Evolutionary conservation across 768 basidiomycete species (phyloP), one percentile per base, ranked within the genome.

Genomic region (Strobilomyces dryophilus): DNA sequence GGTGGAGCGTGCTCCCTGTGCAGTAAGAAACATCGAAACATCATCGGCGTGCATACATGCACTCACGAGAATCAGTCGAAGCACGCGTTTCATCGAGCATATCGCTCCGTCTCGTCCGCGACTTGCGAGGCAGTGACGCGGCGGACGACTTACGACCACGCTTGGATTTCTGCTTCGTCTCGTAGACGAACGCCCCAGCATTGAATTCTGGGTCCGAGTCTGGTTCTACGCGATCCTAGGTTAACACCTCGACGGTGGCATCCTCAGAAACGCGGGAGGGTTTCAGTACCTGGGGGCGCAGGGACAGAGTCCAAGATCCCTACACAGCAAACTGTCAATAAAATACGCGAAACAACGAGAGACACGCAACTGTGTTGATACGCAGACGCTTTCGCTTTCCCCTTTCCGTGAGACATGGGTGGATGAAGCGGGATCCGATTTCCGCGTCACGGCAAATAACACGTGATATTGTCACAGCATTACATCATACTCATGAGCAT

Each of bases 151-250:
- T 61, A 20, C 55, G 57, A 45, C 49, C 49, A 18, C 61, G 61
- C 27, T 62, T 66, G 8, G 17, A 40, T 18, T 59, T 57, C 46
- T 42, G 59, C 54, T 61, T 71, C 21, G 61, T 54, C 51, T 73
- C 66, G 51, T 66, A 66, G 15, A 68, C 45, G 12, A 66, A 72
- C 8, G 43, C 24, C 0, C 71, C 69, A 0, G 65, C 40, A 36
- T 65, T 72, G 12, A 71, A 71, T 46, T 71, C 69, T 12, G 69
- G 69, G 37, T 71, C 69, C 0, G 69, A 71, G 45, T 71, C 69
- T 0, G 52, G 56, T 29, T 72, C 69, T 71, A 44, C 20, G 35
- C 29, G 11, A 31, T 29, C 18, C 11, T n/a, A 35, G 18, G 35
- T 45, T 12, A 51, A 15, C 8, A 1, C 9, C 14, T 10, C 31